Evolutionary conservation across 352 stramenopile genomes (phyloP), one percentile per base, ranked within the genome.

Genomic region (Phytophthora hibernalis): DNA sequence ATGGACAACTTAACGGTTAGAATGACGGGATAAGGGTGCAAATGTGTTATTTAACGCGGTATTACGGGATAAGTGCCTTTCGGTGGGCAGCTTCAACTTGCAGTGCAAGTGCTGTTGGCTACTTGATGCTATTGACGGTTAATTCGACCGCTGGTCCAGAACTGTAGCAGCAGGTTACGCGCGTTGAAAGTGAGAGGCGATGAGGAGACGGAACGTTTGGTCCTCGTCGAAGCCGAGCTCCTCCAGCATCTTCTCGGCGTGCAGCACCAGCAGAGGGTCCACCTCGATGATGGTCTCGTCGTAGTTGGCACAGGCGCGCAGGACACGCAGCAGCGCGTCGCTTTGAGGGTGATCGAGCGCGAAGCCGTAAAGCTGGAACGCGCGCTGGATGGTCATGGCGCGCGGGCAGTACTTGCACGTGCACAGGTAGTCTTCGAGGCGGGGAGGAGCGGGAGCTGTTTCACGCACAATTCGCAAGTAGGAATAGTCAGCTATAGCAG

Each of bases 251-350:
- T 79, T 80, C 45, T 89, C 73, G 22, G 74, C 80, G 55, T 82
- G 72, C 12, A 79, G 53, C 47, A 81, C 68, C 12, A 91, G 31
- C 18, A 80, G 65, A 12, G 70, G 67, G 30, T 82, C 70, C 42
- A 73, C 49, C 63, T 80, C 64, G 47, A 80, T 20, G 54, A 80
- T 72, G 8, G 81, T 89, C 63, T 93, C 85, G 44, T 93, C 80
- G 61, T 91, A 93, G 30, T 85, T 92, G 12, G 76, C 77, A 22
- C 77, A 91, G 0, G 75, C 85, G 13, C 79, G 82, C 24, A 93
- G 61, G 2, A 93, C 74, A 21, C 82, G 80, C 8, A 85, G 62
- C 11, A 93, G 30, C 6, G 64, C 58, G 13, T 74, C 54, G 45
- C 59, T 75, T 30, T 82, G 55, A 0, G 53, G 63, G 45, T 76